phyloP scores from a whole-genome alignment of 768 basidiomycete genomes.

The Psilocybe cubensis region DNA sequence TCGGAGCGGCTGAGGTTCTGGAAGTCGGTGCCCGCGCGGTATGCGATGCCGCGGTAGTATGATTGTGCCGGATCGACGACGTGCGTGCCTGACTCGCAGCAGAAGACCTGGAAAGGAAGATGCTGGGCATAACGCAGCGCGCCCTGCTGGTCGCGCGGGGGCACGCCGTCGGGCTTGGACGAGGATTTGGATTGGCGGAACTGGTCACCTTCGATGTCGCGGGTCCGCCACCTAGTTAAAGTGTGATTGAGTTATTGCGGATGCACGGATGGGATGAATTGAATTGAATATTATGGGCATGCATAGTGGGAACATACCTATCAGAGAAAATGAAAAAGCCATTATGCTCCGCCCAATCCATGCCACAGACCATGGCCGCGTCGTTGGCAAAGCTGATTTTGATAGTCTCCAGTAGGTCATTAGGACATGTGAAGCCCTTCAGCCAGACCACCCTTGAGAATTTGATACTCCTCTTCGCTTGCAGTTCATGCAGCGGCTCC shows the following conservation, averaged over 20 bases:
- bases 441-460: constrained; percentile 96
- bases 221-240: constrained; percentile 85
- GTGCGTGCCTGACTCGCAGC: constrained; percentile 98
- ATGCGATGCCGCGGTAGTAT: constrained; percentile 89
- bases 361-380: constrained; percentile 99
- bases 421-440: constrained; percentile 98
- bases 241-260: too few species aligned
- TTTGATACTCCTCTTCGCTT: constrained; percentile 72
- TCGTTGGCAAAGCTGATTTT: constrained; percentile 89
- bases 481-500: constrained; percentile 87
- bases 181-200: constrained; percentile 97
- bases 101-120: constrained; percentile 97
- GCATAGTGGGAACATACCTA: constrained; percentile 57
- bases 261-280: too few species aligned
- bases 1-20: constrained; percentile 76
- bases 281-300: not conserved
- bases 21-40: constrained; percentile 81
- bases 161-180: constrained; percentile 87
- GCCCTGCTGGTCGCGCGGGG: constrained; percentile 85
- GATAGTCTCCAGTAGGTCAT: constrained; percentile 95
- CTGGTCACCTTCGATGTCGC: constrained; percentile 97
- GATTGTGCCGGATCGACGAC: constrained; percentile 95
- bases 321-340: constrained; percentile 99
- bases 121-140: constrained; percentile 87
- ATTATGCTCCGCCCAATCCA: constrained; percentile 99